Evolutionary conservation across 306 rosid species (phyloP).

Genomic region (Cyclanthera cordifolia): DNA sequence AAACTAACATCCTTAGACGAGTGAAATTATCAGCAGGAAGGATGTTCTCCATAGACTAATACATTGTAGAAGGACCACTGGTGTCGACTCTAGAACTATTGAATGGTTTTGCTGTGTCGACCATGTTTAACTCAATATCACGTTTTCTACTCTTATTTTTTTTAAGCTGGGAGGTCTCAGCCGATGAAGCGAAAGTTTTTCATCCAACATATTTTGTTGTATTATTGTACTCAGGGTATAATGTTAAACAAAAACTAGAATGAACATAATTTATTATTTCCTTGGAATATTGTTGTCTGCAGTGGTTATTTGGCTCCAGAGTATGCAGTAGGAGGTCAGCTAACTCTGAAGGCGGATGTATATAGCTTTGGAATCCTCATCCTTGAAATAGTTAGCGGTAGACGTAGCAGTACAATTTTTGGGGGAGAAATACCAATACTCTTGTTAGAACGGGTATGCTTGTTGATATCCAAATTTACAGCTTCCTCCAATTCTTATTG

Average conservation of each 20-base stretch:
- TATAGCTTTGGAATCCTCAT: slow-evolving; percentile 84
- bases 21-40: not conserved
- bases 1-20: not conserved
- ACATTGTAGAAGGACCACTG: not conserved
- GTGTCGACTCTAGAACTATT: not conserved
- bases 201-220: not conserved
- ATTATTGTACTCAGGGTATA: not conserved
- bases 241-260: not conserved
- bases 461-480: slow-evolving; percentile 5
- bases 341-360: slow-evolving; percentile 79
- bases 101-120: not conserved
- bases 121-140: not conserved
- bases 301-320: slow-evolving; percentile 98
- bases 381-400: slow-evolving; percentile 76
- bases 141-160: not conserved
- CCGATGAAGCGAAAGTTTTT: not conserved
- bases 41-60: not conserved
- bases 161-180: not conserved
- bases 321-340: slow-evolving; percentile 86
- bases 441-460: slow-evolving; percentile 67
- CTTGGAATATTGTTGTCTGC: slow-evolving; percentile 23
- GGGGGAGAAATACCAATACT: slow-evolving; percentile 43
- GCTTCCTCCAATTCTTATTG: slow-evolving; percentile 10
- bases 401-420: slow-evolving; percentile 46
- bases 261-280: slow-evolving; percentile 9